phyloP scores from a whole-genome alignment of 108 stramenopile species.

The Pseudonitzschia multiseries region DNA sequence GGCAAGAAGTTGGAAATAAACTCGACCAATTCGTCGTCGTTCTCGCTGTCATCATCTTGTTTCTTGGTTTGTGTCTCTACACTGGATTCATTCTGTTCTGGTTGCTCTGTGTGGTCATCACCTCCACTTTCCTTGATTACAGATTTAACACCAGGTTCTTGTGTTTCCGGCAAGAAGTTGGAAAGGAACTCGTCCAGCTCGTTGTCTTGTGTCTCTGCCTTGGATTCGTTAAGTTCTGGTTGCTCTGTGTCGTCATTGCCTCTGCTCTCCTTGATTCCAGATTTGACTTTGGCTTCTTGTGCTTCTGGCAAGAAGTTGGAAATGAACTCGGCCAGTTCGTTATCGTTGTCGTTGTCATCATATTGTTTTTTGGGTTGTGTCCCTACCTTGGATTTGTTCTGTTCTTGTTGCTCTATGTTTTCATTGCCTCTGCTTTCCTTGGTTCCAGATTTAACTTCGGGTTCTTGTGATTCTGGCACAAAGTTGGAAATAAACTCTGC shows the following conservation, averaged over 20 bases:
- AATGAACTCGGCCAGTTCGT: not conserved
- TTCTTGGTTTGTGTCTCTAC: no score
- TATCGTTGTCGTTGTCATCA: not conserved
- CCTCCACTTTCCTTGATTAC: no score
- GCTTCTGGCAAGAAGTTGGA: not conserved
- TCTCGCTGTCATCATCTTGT: not conserved
- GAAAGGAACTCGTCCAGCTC: not conserved
- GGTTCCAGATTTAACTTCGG: no score
- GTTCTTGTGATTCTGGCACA: not conserved
- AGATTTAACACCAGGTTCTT: not conserved
- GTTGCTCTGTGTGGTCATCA: not conserved
- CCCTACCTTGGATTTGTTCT: not conserved
- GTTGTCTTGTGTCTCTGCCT: no score
- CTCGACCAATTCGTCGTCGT: not conserved
- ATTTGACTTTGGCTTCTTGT: no score
- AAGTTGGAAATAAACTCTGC: not conserved
- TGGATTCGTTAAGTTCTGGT: no score
- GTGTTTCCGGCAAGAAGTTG: not conserved
- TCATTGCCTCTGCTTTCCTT: not conserved
- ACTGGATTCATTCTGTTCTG: not conserved
- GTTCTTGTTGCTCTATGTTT: not conserved
- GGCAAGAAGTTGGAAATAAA: not conserved
- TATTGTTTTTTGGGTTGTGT: no score
- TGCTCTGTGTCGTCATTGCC: no score
- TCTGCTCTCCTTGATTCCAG: no score